Base-by-base conservation (phyloP, 345 rosid genomes). In the Jatropha curcas region DNA sequence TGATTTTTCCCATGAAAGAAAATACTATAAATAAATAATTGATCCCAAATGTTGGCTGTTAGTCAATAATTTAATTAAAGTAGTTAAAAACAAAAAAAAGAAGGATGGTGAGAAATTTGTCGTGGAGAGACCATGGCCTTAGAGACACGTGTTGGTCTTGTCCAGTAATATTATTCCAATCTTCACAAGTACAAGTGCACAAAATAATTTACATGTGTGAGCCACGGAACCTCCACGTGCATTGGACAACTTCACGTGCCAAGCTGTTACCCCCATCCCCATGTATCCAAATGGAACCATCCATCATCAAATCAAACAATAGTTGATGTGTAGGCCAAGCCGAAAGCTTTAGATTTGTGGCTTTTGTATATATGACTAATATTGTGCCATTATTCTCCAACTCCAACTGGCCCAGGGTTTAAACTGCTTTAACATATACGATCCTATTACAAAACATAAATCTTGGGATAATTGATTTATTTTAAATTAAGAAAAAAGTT, bases 71-170 rank as follows among this genome's bases (percentile, higher is more conserved):
- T 27, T 17, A 46, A 4, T 39, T 39, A 4, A 0, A 37, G 5
- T 37, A 4, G 5, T 37, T 3, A 39, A 39, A 37, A 37, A 37
- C 5, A 35, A 24, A 22, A 64, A 14, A 4, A 48, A 48, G 35
- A 5, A 50, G 17, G 56, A 45, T 31, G 62, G 16, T 39, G 1
- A 64, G 52, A 20, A 61, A 34, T 34, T 61, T 34, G 65, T 34
- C 43, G 27, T 22, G 58, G 4, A 34, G 64, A 63, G 80, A 82
- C 82, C 82, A 78, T 71, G 1, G 27, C 64, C 81, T 72, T 84
- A 41, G 86, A 81, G 82, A 84, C 90, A 86, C 86, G 85, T 82
- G 86, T 84, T 84, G 83, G 86, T 84, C 86, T 81, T 55, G 70
- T 31, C 33, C 30, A 63, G 14, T 66, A 52, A 63, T 35, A 34